Conservation (phyloP, 257 asterid species). For the Anisodus tanguticus region DNA sequence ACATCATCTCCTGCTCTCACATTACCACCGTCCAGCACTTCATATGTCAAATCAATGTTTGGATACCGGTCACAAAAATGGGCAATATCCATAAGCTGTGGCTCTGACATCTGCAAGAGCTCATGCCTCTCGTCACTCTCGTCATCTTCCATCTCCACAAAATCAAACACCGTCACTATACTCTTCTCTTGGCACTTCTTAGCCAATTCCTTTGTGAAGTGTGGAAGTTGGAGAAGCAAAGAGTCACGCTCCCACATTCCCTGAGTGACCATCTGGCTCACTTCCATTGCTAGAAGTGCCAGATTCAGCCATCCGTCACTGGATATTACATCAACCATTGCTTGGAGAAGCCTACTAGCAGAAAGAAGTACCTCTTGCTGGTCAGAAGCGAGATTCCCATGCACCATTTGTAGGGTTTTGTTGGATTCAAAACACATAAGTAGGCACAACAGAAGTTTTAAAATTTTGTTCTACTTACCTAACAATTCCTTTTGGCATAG, state of each 20-base stretch:
- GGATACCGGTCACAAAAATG: conserved; percentile 50
- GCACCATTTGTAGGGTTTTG: conserved; percentile 37
- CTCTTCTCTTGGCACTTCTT: conserved; percentile 50
- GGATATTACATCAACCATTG: conserved; percentile 55
- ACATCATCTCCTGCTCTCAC: conserved; percentile 41
- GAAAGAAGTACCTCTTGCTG: conserved; percentile 46
- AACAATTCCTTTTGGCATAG: no score
- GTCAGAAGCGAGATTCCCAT: conserved; percentile 46
- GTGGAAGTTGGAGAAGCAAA: conserved; percentile 49
- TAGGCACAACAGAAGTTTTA: no score
- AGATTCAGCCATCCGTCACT: conserved; percentile 52
- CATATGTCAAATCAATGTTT: conserved; percentile 46
- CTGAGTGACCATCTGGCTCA: conserved; percentile 56
- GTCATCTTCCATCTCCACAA: conserved; percentile 48
- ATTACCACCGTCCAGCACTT: conserved; percentile 38
- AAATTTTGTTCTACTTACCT: no score
- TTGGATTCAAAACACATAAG: no score
- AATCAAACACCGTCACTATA: conserved; percentile 45
- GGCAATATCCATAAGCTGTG: conserved; percentile 48
- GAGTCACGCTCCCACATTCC: conserved; percentile 55
- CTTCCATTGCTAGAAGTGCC: conserved; percentile 49
- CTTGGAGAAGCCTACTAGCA: conserved; percentile 46
- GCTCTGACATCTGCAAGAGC: conserved; percentile 47
- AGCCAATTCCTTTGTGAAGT: conserved; percentile 52
- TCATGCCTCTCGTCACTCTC: conserved; percentile 52